phyloP scores from a whole-genome alignment of 2,329 filamentous ascomycete species.

The Exophiala calicioides region DNA sequence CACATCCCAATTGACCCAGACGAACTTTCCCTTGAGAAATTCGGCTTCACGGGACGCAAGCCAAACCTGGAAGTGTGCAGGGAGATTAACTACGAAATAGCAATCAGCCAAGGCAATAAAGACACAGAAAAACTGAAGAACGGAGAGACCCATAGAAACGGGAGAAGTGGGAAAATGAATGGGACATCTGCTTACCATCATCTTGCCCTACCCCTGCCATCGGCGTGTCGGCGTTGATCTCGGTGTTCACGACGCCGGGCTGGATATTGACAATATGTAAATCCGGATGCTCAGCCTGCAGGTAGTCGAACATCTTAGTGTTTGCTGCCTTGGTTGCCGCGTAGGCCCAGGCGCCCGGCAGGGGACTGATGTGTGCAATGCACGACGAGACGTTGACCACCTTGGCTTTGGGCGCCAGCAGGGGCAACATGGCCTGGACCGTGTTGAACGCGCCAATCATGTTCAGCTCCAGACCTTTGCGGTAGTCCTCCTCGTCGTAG shows the following conservation, averaged over 20 bases:
- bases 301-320: constrained; percentile 45
- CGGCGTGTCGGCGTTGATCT: constrained; percentile 18
- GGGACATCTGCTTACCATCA: constrained; percentile 5
- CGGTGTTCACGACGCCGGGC: constrained; percentile 38
- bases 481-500: constrained; percentile 9
- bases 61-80: constrained; percentile 50
- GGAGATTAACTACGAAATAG: constrained; percentile 32
- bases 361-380: constrained; percentile 16
- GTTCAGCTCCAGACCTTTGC: constrained; percentile 19
- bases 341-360: constrained; percentile 34
- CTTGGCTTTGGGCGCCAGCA: constrained; percentile 10
- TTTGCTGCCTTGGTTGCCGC: constrained; percentile 45
- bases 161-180: not conserved
- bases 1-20: constrained; percentile 56
- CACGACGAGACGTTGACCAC: constrained; percentile 16
- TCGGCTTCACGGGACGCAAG: constrained; percentile 47
- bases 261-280: constrained; percentile 48
- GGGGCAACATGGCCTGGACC: constrained; percentile 14
- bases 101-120: not conserved
- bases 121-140: not conserved
- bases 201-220: constrained; percentile 1
- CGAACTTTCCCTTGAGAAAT: constrained; percentile 50
- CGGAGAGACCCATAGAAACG: not conserved
- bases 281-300: constrained; percentile 43
- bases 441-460: constrained; percentile 14